phyloP scores from a whole-genome alignment of 257 asterid genomes.

The Sherardia arvensis region DNA sequence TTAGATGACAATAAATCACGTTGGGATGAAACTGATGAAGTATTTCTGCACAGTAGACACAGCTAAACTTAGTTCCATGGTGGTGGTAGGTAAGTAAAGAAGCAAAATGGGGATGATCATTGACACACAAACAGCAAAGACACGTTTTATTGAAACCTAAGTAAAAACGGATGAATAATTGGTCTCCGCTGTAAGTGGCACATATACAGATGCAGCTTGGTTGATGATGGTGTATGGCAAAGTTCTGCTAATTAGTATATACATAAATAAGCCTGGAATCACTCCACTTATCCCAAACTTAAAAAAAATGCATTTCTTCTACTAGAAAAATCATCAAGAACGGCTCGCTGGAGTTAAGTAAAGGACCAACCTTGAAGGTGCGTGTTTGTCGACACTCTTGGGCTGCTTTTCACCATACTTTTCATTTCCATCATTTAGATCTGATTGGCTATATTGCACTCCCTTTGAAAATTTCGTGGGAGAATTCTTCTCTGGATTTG shows the following conservation, averaged over 20 bases:
- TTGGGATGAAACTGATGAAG: conserved; percentile 58
- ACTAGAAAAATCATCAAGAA: not conserved
- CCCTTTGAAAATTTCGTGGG: conserved; percentile 32
- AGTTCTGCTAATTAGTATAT: not conserved
- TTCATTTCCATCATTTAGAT: conserved; percentile 23
- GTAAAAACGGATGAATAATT: not conserved
- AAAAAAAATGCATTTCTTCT: not conserved
- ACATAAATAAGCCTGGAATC: not conserved
- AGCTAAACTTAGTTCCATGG: not conserved
- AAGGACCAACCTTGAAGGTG: conserved; percentile 55
- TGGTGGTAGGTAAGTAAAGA: not conserved
- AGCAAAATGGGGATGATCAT: not conserved
- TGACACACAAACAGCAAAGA: not conserved
- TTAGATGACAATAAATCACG: conserved; percentile 50
- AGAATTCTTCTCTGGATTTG: conserved; percentile 40
- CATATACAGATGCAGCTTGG: not conserved
- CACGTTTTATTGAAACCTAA: not conserved
- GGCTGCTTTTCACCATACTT: conserved; percentile 26
- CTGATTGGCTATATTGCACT: conserved; percentile 34
- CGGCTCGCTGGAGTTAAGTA: not conserved
- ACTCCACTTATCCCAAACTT: not conserved
- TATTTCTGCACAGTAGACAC: conserved; percentile 34
- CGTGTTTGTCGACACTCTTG: conserved; percentile 33
- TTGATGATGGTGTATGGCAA: not conserved
- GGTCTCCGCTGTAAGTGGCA: not conserved